Percentiles rank a stretch among this genome's conserved stretches.
Conservation (phyloP, 2,329 filamentous ascomycete genomes). For the Diaporthe nobilis region DNA sequence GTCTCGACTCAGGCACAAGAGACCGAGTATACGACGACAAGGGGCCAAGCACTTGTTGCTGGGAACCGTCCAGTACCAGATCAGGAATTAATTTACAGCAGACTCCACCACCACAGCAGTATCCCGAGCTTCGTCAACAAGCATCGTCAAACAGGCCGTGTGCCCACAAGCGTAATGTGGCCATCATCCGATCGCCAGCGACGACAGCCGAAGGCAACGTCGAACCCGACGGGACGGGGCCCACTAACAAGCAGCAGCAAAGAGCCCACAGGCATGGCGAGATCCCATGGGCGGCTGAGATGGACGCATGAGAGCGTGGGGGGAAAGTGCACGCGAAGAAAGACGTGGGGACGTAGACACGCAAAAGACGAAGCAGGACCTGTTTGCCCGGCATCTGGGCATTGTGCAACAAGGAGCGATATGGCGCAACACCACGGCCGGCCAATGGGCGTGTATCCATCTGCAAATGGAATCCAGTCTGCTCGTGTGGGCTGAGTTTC, state of each 20-base stretch:
- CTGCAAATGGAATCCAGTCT: slow-evolving; percentile 30
- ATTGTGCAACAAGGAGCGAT: slow-evolving; percentile 42
- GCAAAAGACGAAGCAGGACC: background rate
- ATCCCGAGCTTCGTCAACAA: background rate
- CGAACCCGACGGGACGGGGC: slow-evolving; percentile 4
- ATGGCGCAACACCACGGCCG: slow-evolving; percentile 38
- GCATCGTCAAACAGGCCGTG: background rate
- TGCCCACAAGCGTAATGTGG: background rate
- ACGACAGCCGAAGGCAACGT: slow-evolving; percentile 16
- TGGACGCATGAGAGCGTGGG: background rate
- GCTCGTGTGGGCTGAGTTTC: slow-evolving; percentile 16
- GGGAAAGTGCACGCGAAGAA: background rate
- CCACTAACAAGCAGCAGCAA: slow-evolving; percentile 13
- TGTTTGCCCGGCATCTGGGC: slow-evolving; percentile 9
- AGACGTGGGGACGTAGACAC: background rate
- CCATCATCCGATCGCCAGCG: slow-evolving; percentile 18
- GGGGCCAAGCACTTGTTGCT: background rate
- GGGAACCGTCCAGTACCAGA: background rate
- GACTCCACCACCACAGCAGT: background rate
- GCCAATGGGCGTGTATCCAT: slow-evolving; percentile 31
- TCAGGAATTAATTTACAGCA: background rate
- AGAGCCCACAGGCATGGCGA: slow-evolving; percentile 25
- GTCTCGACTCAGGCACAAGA: slow-evolving; percentile 6
- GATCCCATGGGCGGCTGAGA: background rate
- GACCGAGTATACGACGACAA: background rate